Evolutionary conservation across 495 filamentous ascomycete genomes (phyloP).

Genomic region (Astrocystis sublimbata): DNA sequence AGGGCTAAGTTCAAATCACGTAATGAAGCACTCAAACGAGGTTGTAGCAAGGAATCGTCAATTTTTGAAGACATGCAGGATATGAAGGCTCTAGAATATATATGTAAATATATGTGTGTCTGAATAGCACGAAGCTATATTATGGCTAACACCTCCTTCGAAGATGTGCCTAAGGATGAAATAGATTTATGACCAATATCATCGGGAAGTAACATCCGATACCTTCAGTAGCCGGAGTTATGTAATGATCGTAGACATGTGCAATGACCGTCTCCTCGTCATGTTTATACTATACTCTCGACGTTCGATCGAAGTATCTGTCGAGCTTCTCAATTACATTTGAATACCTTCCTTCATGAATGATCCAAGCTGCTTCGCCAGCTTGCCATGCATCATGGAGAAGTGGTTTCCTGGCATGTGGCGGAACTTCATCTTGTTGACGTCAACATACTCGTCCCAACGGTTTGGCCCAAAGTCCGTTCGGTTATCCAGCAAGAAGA

Average conservation of each 20-base stretch:
- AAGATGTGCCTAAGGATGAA: not conserved
- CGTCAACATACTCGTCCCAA: constrained; percentile 75
- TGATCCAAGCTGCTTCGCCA: constrained; percentile 43
- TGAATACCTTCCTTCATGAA: constrained; percentile 42
- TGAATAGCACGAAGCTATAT: not conserved
- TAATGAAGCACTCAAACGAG: no score
- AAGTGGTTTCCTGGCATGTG: constrained; percentile 72
- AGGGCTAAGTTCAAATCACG: no score
- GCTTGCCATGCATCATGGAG: constrained; percentile 66
- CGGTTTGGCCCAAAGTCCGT: constrained; percentile 75
- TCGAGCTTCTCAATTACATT: not conserved
- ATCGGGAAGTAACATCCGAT: no score
- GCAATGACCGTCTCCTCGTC: not conserved
- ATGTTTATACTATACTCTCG: not conserved
- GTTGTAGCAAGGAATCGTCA: no score
- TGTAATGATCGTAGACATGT: not conserved
- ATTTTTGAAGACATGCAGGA: no score
- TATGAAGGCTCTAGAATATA: no score
- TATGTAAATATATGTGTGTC: not conserved
- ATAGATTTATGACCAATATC: not conserved
- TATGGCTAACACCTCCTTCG: not conserved
- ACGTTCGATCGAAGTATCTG: not conserved
- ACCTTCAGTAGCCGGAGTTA: not conserved
- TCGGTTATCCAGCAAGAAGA: constrained; percentile 77
- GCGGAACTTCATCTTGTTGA: constrained; percentile 59